Conservation (phyloP, 1,284 basidiomycete species). For the Phylloporus sp. region DNA sequence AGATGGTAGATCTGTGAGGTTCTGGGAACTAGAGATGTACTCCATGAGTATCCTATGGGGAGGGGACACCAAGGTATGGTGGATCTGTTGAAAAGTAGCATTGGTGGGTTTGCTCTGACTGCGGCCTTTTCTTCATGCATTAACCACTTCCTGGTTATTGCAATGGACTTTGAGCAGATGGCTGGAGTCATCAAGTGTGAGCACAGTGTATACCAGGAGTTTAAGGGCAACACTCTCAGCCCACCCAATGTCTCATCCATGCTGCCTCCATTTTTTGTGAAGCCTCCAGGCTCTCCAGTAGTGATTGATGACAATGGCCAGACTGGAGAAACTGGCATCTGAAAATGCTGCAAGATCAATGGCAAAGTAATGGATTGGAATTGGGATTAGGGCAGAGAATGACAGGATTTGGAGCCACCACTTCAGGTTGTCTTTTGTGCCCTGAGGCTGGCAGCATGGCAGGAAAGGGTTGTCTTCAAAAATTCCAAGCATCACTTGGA, state of each 20-base stretch:
- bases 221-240: conserved; percentile 31
- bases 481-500: conserved; percentile 34
- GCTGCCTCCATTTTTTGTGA: background rate
- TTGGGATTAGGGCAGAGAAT: background rate
- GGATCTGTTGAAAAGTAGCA: conserved; percentile 29
- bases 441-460: conserved; percentile 12
- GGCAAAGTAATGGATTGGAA: background rate
- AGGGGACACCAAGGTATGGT: conserved; percentile 2
- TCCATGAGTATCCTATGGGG: conserved; percentile 30
- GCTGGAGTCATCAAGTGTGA: conserved; percentile 33
- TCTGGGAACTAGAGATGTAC: conserved; percentile 31
- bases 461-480: conserved; percentile 33
- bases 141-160: conserved; percentile 44
- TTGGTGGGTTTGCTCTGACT: conserved; percentile 28
- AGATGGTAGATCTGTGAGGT: background rate
- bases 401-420: background rate
- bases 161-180: conserved; percentile 33
- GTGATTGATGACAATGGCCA: conserved; percentile 1
- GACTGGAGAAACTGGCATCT: conserved; percentile 13
- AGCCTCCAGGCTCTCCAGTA: conserved; percentile 12
- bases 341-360: conserved; percentile 4
- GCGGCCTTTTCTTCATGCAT: conserved; percentile 44
- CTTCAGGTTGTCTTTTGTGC: background rate
- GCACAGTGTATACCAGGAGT: conserved; percentile 34
- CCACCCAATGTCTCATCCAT: conserved; percentile 13